A percentile compares a stretch with the other conserved stretches of the same genome.
Evolutionary conservation across 2,329 filamentous ascomycete species (phyloP).

Genomic region (Trichoderma sp.): DNA sequence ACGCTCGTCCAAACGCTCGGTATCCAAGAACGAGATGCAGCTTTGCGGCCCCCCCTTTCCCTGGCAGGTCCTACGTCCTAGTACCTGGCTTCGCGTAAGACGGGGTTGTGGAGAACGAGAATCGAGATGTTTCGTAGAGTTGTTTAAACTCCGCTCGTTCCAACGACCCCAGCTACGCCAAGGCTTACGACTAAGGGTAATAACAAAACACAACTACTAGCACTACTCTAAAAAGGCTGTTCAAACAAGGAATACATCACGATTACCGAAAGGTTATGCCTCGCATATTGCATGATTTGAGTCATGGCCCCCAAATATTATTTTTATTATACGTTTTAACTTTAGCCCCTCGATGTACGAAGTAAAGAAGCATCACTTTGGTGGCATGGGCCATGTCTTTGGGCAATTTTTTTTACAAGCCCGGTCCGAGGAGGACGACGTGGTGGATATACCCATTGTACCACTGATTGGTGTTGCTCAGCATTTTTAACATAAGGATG

Average conservation of each 20-base stretch:
- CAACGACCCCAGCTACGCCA: not conserved
- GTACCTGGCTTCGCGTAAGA: not conserved
- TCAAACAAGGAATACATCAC: not conserved
- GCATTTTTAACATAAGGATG: slow-evolving; percentile 1
- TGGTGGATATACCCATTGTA: slow-evolving; percentile 18
- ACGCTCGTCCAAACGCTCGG: not conserved
- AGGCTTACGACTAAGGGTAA: not conserved
- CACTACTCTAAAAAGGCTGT: not conserved
- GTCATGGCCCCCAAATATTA: not conserved
- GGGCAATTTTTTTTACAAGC: not conserved
- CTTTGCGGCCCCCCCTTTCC: not conserved
- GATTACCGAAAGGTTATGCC: not conserved
- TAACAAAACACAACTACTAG: not conserved
- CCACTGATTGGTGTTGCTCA: slow-evolving; percentile 17
- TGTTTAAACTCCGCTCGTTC: not conserved
- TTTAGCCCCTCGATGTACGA: not conserved
- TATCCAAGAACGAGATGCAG: not conserved
- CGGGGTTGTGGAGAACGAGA: not conserved
- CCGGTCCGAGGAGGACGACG: slow-evolving; percentile 14
- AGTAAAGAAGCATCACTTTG: slow-evolving; percentile 2
- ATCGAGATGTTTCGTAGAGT: not conserved
- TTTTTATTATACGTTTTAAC: not conserved
- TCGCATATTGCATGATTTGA: not conserved
- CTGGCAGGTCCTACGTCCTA: not conserved
- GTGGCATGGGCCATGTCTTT: slow-evolving; percentile 13